phyloP scores from a whole-genome alignment of 2,329 filamentous ascomycete genomes.

The Lomentospora prolificans region DNA sequence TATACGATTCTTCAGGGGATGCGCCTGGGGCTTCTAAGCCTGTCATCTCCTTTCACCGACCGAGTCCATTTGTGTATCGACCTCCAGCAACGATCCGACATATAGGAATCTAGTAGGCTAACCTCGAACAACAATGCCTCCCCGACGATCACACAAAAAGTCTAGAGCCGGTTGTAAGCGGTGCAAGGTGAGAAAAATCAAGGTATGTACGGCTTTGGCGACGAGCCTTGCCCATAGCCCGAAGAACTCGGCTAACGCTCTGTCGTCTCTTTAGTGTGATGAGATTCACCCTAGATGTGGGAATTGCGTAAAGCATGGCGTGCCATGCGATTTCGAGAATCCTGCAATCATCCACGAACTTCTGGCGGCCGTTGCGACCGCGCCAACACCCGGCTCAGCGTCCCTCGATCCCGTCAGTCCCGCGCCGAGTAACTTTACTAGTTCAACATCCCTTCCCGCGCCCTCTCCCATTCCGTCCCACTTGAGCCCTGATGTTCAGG shows the following conservation, averaged over 20 bases:
- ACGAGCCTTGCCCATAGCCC: background rate
- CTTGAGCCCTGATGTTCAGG: background rate
- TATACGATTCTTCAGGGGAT: background rate
- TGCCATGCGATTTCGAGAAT: constrained; percentile 54
- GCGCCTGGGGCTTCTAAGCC: background rate
- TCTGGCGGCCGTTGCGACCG: constrained; percentile 24
- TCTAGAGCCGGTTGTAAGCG: constrained; percentile 55
- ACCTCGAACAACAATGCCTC: constrained; percentile 41
- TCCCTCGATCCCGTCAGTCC: constrained; percentile 14
- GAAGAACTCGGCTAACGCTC: background rate
- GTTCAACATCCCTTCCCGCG: constrained; percentile 16
- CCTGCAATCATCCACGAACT: constrained; percentile 36
- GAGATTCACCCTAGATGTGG: constrained; percentile 56
- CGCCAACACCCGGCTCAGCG: constrained; percentile 16
- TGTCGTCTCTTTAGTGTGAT: constrained; percentile 42
- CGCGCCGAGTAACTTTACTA: constrained; percentile 11
- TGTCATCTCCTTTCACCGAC: background rate
- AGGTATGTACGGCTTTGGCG: constrained; percentile 32
- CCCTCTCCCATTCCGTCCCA: background rate
- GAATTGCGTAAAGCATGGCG: constrained; percentile 58
- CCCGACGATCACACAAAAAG: constrained; percentile 60
- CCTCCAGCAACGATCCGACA: background rate
- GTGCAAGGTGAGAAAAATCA: constrained; percentile 61
- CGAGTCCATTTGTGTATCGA: background rate
- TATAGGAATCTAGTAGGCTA: background rate